phyloP scores from a whole-genome alignment of 768 basidiomycete species.

The Phlebiopsis flavidoalba region DNA sequence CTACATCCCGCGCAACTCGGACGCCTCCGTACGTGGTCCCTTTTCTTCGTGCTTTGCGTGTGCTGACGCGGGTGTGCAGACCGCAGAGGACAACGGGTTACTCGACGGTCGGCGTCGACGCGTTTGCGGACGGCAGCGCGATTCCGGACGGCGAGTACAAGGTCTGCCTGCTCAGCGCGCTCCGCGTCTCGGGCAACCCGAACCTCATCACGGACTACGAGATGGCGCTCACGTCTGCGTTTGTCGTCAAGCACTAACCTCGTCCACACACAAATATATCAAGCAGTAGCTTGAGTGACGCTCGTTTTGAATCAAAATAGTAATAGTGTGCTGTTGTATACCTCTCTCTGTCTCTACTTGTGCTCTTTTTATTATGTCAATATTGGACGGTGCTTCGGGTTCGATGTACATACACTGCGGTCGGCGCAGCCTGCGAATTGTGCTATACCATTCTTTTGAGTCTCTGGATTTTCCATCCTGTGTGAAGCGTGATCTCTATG shows the following conservation, averaged over 20 bases:
- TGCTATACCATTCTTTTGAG: too few relatives aligned
- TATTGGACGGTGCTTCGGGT: background rate
- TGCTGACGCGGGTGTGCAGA: background rate
- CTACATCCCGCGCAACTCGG: constrained; percentile 43
- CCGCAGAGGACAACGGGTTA: constrained; percentile 24
- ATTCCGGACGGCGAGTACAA: constrained; percentile 37
- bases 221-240: constrained; percentile 27
- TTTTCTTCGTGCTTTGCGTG: background rate
- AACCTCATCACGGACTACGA: constrained; percentile 39
- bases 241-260: background rate
- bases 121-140: constrained; percentile 32
- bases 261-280: too few relatives aligned
- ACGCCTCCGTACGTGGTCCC: constrained; percentile 13
- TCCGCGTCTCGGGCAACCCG: constrained; percentile 37
- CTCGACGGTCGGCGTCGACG: constrained; percentile 21
- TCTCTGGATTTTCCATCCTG: too few relatives aligned
- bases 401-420: too few relatives aligned
- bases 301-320: background rate
- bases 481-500: too few relatives aligned
- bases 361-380: background rate
- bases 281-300: too few relatives aligned
- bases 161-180: constrained; percentile 34
- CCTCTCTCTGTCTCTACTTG: background rate
- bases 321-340: background rate
- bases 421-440: too few relatives aligned